Evolutionary conservation across 768 basidiomycete species (phyloP), one percentile per base, ranked within the genome.

Genomic region (Leccinum disarticulatum): DNA sequence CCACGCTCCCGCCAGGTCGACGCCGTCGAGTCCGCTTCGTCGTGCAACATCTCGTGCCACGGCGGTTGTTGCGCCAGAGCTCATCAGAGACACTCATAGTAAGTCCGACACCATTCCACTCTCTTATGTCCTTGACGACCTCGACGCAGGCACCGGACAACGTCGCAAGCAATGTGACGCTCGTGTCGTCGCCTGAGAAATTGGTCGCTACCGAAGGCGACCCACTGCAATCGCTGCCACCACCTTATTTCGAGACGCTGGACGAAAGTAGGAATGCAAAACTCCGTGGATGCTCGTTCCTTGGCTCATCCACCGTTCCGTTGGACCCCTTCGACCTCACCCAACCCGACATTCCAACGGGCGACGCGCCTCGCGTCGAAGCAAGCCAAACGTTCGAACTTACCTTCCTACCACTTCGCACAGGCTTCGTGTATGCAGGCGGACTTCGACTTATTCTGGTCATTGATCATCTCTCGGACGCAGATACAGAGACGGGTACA

Each of bases 401-500:
- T 52, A 76, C 82, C 9, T 94, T 84, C 59, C 54, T 90, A 41
- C 81, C 88, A 1, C 70, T 81, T 19, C 76, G 73, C 51, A 77
- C 75, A 6, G 92, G 92, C 0, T 89, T 89, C 68, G 74, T 77
- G 27, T 77, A 77, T 3, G 79, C 87, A 17, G 91, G 91, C 17
- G 91, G 91, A 1, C 68, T 93, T 58, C 81, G 90, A n/a, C 76
- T 90, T 30, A 64, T 93, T 28, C 73, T 91, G 28, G 62, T 89
- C 1, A 81, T 81, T 35, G 88, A 91, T 66, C 75, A 77, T 54
- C 63, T 80, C 57, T 67, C 77, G 22, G 77, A 80, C 15, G 63
- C 75, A 30, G 77, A 78, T 27, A 64, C 58, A 19, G 69, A 70
- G n/a, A 61, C 47, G 7, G 67, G 35, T 7, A 57, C 47, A 58